phyloP scores from a whole-genome alignment of 1,284 basidiomycete genomes.

The Ceratobasidium theobromae region DNA sequence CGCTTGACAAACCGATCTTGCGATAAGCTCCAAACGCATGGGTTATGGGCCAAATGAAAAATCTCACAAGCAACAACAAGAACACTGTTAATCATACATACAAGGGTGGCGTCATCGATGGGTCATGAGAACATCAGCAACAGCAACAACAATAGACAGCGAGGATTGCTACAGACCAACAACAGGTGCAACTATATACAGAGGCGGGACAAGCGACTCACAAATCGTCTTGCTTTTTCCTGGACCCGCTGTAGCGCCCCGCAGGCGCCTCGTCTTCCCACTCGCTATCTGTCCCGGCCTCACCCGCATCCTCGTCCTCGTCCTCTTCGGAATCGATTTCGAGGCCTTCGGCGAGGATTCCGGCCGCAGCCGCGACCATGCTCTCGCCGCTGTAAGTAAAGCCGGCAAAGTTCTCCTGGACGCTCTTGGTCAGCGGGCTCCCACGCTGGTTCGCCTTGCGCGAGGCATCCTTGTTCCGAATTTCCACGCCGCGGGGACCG shows the following conservation, averaged over 20 bases:
- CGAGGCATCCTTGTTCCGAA: conserved; percentile 39
- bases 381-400: conserved; percentile 89
- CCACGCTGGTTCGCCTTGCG: conserved; percentile 53
- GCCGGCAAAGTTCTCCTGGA: conserved; percentile 92
- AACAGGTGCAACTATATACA: neutral
- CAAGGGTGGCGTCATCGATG: too few relatives aligned
- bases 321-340: conserved; percentile 47
- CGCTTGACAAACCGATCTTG: too few relatives aligned
- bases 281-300: conserved; percentile 40
- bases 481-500: conserved; percentile 20
- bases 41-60: neutral
- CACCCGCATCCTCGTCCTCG: conserved; percentile 41
- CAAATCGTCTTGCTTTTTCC: conserved; percentile 10
- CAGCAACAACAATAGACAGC: too few relatives aligned
- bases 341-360: conserved; percentile 48
- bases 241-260: conserved; percentile 16
- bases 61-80: too few relatives aligned
- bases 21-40: neutral
- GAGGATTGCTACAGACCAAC: too few relatives aligned
- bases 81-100: too few relatives aligned
- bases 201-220: too few relatives aligned
- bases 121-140: too few relatives aligned
- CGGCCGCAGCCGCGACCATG: conserved; percentile 54
- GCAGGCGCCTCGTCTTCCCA: conserved; percentile 41
- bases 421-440: conserved; percentile 78